Evolutionary conservation across 179 eudicot genomes (phyloP).

Genomic region (Drosera spatulata): DNA sequence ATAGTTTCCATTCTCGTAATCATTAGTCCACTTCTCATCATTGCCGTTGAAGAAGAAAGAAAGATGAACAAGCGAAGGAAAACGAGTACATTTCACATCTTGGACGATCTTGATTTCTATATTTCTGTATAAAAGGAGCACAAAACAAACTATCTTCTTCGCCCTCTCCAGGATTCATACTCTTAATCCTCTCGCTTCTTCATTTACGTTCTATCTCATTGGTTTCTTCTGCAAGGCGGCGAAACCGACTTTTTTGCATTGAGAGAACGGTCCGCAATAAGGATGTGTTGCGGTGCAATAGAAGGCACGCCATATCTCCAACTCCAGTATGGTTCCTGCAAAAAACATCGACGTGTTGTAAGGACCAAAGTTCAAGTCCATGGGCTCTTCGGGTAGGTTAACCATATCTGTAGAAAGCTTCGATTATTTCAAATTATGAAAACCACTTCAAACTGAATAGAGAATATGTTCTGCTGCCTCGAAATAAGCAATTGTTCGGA

Average conservation of each 20-base stretch:
- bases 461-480: neutral
- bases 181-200: too few relatives aligned
- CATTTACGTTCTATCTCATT: neutral
- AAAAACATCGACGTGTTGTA: conserved; percentile 14
- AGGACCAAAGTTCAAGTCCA: conserved; percentile 42
- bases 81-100: neutral
- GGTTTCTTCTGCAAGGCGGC: neutral
- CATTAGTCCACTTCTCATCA: conserved; percentile 4
- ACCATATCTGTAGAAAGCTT: neutral
- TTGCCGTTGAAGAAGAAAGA: neutral
- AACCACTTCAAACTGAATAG: neutral
- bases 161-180: too few relatives aligned
- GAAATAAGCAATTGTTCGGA: neutral
- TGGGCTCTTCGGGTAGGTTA: conserved; percentile 17
- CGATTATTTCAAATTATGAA: too few relatives aligned
- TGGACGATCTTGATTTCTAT: neutral
- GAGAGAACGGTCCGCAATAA: neutral
- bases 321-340: neutral
- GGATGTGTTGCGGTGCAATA: conserved; percentile 27
- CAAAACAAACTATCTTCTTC: too few relatives aligned
- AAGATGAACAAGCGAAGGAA: neutral
- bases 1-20: neutral
- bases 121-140: too few relatives aligned
- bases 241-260: neutral
- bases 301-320: conserved; percentile 2